Percentiles rank a stretch among this genome's conserved stretches.
These are phyloP conservation scores for Mortierella alpina DNA, from an alignment of 192 early-diverging fungal species.

Conservation along the genomic window DNA sequence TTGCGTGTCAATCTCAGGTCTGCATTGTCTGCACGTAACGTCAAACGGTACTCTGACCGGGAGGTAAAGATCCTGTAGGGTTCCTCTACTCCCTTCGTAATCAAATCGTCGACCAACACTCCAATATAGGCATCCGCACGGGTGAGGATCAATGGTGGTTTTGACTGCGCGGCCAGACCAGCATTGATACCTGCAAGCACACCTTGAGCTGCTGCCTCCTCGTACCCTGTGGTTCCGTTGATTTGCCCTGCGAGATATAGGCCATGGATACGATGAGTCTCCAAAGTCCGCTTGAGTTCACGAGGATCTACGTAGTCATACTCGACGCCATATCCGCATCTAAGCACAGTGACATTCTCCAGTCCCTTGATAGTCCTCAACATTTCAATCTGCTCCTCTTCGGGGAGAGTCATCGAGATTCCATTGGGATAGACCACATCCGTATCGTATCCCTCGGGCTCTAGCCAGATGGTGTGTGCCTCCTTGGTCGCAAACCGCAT, in stretches of 20 bases:
- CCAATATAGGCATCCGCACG: constrained; percentile 86
- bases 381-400: constrained; percentile 76
- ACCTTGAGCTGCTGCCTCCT: constrained; percentile 86
- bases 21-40: constrained; percentile 82
- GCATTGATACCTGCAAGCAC: constrained; percentile 85
- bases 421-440: constrained; percentile 86
- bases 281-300: constrained; percentile 77
- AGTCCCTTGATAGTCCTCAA: constrained; percentile 79
- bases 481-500: constrained; percentile 74
- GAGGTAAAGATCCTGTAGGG: constrained; percentile 87
- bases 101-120: constrained; percentile 85
- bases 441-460: constrained; percentile 79
- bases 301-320: constrained; percentile 89
- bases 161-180: constrained; percentile 64
- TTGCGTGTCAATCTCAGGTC: constrained; percentile 79
- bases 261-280: constrained; percentile 82
- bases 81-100: constrained; percentile 83
- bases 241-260: constrained; percentile 88
- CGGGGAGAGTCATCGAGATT: constrained; percentile 87
- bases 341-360: constrained; percentile 77
- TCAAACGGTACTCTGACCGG: constrained; percentile 84
- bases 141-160: constrained; percentile 71
- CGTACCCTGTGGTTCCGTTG: constrained; percentile 90
- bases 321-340: constrained; percentile 81
- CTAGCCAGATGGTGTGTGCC: constrained; percentile 82